Evolutionary conservation across 345 rosid species (phyloP).

Genomic region (Noccaea bulbosa): DNA sequence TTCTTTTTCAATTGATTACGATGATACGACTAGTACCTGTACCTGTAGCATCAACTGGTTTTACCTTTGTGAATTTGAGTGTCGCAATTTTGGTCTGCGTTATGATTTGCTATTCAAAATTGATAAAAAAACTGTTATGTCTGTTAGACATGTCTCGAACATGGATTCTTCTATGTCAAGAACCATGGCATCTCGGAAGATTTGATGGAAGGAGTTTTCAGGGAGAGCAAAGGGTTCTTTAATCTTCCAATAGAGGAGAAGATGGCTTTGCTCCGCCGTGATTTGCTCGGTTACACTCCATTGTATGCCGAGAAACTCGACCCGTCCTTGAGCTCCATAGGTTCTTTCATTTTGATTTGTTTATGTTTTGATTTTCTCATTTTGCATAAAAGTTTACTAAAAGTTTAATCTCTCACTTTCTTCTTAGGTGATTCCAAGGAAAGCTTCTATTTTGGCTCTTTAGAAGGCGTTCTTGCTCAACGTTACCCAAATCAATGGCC

Average conservation of each 20-base stretch:
- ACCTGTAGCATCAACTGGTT: neutral
- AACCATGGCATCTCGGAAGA: constrained; percentile 79
- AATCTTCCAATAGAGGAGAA: constrained; percentile 61
- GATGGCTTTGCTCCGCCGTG: constrained; percentile 54
- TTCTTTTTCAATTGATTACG: constrained; percentile 31
- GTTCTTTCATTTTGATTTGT: constrained; percentile 16
- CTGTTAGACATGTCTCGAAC: constrained; percentile 75
- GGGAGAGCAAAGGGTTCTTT: constrained; percentile 66
- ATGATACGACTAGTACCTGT: neutral
- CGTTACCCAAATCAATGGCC: constrained; percentile 78
- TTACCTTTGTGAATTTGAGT: constrained; percentile 1
- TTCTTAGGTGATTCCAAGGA: constrained; percentile 79
- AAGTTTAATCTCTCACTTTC: neutral
- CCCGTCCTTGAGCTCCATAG: constrained; percentile 30
- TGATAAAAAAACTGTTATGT: constrained; percentile 4
- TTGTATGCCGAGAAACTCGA: constrained; percentile 67
- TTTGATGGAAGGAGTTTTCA: constrained; percentile 46
- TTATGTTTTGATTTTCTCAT: neutral
- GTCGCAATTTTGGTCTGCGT: neutral
- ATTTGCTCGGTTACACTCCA: constrained; percentile 68
- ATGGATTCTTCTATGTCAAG: constrained; percentile 88
- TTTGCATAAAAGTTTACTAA: neutral
- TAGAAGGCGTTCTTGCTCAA: constrained; percentile 44
- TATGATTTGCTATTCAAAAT: neutral
- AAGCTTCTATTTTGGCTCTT: constrained; percentile 72